A percentile compares a stretch with the other conserved stretches of the same genome.
Conservation (phyloP, 257 asterid species). For the Gardenia jasminoides region DNA sequence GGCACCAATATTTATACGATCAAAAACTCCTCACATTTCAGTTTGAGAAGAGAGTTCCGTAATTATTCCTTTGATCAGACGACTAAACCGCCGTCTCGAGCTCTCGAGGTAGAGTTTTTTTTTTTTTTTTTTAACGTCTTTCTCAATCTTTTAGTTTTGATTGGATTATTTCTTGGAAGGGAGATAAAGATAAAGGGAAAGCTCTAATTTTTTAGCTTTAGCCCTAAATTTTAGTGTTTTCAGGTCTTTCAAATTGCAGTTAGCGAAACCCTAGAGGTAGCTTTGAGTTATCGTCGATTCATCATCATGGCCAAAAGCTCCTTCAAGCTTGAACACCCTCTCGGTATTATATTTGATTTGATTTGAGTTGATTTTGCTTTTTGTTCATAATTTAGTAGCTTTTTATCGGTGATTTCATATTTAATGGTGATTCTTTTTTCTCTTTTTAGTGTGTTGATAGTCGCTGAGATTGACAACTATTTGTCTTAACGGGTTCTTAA, state of each 20-base stretch:
- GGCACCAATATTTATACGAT: too few species aligned
- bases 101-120: neutral
- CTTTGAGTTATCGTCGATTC: neutral
- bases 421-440: neutral
- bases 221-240: neutral
- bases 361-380: neutral
- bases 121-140: neutral
- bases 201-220: neutral
- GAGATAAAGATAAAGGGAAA: neutral
- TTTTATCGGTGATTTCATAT: neutral
- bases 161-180: neutral
- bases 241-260: neutral
- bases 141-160: neutral
- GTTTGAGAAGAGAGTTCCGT: too few species aligned
- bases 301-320: conserved; percentile 39
- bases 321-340: conserved; percentile 45
- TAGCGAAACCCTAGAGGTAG: neutral
- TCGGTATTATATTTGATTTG: conserved; percentile 23
- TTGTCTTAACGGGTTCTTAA: neutral
- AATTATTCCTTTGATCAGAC: too few species aligned
- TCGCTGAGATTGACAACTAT: neutral
- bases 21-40: too few species aligned
- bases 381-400: neutral
- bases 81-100: neutral
- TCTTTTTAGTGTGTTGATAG: neutral